phyloP scores from a whole-genome alignment of 2,329 filamentous ascomycete genomes.

The Xylaria sp. region DNA sequence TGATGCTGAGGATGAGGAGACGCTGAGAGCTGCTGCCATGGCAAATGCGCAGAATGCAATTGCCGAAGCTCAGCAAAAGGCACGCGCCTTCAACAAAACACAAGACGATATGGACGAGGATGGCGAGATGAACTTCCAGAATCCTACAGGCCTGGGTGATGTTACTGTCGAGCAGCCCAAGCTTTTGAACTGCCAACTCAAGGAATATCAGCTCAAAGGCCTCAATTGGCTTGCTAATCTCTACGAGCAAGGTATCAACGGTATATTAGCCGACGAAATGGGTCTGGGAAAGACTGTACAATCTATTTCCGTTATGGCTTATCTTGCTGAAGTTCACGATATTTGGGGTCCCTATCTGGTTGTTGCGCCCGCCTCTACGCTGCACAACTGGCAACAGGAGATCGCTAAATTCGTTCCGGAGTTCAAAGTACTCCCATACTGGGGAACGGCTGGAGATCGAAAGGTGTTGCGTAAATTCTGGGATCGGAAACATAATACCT shows the following conservation, averaged over 20 bases:
- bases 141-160: slow-evolving; percentile 92
- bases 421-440: slow-evolving; percentile 96
- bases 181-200: slow-evolving; percentile 91
- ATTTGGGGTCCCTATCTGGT: slow-evolving; percentile 99
- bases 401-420: slow-evolving; percentile 94
- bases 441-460: slow-evolving; percentile 92
- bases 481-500: slow-evolving; percentile 97
- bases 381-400: slow-evolving; percentile 99
- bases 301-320: slow-evolving; percentile 99
- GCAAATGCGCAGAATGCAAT: slow-evolving; percentile 97
- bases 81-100: slow-evolving; percentile 87
- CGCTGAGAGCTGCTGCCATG: slow-evolving; percentile 83
- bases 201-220: slow-evolving; percentile 98
- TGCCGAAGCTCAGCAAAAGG: slow-evolving; percentile 91
- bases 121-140: slow-evolving; percentile 99
- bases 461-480: slow-evolving; percentile 98
- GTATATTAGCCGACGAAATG: slow-evolving; percentile 98
- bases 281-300: slow-evolving; percentile 99
- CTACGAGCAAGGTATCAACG: slow-evolving; percentile 99
- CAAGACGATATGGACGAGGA: slow-evolving; percentile 82
- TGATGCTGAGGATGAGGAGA: slow-evolving; percentile 90
- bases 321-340: slow-evolving; percentile 95
- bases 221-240: slow-evolving; percentile 99
- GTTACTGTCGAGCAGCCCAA: slow-evolving; percentile 95
- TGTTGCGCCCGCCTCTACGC: slow-evolving; percentile 92